Percentiles rank a stretch among this genome's conserved stretches.
These are phyloP conservation scores for Serendipita sp. DNA, from an alignment of 768 basidiomycete species.

Conservation along the genomic window DNA sequence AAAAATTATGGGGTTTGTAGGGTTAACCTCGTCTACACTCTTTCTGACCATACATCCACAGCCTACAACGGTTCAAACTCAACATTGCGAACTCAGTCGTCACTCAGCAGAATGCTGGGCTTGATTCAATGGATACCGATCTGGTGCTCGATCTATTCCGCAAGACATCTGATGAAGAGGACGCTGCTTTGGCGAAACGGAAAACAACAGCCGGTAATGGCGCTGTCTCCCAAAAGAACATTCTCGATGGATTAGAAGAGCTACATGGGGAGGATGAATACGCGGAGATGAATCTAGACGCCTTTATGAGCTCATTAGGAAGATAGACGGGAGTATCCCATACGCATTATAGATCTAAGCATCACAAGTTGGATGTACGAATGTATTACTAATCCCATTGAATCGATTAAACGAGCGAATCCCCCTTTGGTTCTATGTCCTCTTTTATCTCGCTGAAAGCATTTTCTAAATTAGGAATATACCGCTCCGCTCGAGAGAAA, in stretches of 20 bases:
- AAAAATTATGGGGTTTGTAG: conserved; percentile 94
- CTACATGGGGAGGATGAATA: conserved; percentile 89
- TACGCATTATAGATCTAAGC: no score
- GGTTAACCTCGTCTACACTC: not conserved
- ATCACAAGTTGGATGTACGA: no score
- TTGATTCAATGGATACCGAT: conserved; percentile 94
- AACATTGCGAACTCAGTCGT: conserved; percentile 96
- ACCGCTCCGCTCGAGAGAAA: not conserved
- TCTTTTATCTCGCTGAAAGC: not conserved
- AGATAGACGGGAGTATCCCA: conserved; percentile 15
- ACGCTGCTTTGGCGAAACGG: conserved; percentile 36
- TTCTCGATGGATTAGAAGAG: conserved; percentile 81
- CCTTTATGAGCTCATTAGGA: conserved; percentile 76
- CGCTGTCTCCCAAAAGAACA: conserved; percentile 59
- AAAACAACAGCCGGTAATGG: conserved; percentile 40
- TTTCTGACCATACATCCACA: conserved; percentile 20
- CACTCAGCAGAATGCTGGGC: conserved; percentile 89
- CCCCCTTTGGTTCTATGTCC: not conserved
- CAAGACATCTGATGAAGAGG: conserved; percentile 67
- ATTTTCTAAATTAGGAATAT: not conserved
- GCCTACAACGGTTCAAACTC: conserved; percentile 94
- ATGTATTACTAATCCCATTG: no score
- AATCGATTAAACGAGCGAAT: not conserved
- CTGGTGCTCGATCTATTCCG: conserved; percentile 88
- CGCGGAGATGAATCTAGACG: conserved; percentile 66